Percentiles rank a stretch among this genome's conserved stretches.
Conservation (phyloP, 78 protist species). For the Tieghemostelium lacteum region DNA sequence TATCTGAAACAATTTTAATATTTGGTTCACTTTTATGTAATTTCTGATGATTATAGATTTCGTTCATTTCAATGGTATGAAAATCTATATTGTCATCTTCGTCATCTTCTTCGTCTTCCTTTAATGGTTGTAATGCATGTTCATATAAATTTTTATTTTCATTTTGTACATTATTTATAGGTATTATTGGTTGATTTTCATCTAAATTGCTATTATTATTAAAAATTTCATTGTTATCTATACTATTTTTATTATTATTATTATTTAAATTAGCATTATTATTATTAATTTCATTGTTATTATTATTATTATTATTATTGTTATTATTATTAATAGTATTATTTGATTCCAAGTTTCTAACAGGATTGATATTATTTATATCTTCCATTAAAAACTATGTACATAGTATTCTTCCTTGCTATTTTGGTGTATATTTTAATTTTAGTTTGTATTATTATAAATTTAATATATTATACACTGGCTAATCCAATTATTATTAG, state of each 20-base stretch:
- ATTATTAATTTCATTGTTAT: no score
- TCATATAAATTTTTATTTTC: no score
- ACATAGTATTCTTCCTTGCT: not conserved
- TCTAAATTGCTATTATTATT: not conserved
- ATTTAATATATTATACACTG: no score
- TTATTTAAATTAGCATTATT: not conserved
- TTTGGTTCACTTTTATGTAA: not conserved
- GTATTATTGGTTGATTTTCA: not conserved
- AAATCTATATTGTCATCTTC: no score
- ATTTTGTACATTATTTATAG: no score
- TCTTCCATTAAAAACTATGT: not conserved
- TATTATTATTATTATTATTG: not conserved
- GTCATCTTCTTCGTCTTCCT: no score
- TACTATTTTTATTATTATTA: not conserved
- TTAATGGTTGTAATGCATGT: no score
- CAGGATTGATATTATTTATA: not conserved
- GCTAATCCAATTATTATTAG: no score
- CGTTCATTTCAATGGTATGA: not conserved
- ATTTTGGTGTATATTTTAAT: not conserved
- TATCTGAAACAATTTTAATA: not conserved
- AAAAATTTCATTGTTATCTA: not conserved
- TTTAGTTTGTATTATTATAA: no score
- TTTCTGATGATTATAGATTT: not conserved
- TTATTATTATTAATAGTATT: not conserved
- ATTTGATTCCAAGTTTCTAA: not conserved